A percentile compares a stretch with the other conserved stretches of the same genome.
Evolutionary conservation across 2,329 filamentous ascomycete species (phyloP).

Genomic region (Corynespora cassiicola): DNA sequence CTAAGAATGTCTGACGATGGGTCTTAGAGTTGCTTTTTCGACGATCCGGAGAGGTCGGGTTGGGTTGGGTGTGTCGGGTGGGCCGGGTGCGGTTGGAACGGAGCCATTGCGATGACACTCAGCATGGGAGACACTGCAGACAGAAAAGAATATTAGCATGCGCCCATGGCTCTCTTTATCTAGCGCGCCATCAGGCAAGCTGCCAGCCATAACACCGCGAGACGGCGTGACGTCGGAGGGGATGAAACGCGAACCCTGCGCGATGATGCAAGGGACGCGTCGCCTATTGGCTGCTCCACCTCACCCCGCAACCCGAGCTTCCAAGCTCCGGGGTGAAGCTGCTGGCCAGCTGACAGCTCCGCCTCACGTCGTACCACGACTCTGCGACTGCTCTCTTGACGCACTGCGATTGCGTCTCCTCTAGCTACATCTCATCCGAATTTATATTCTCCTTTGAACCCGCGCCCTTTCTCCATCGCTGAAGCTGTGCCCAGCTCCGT

Average conservation of each 20-base stretch:
- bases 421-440: constrained; percentile 6
- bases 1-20: constrained; percentile 14
- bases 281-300: constrained; percentile 24
- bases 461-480: constrained; percentile 1
- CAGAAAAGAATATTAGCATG: too few species aligned
- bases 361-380: constrained; percentile 7
- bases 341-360: constrained; percentile 23
- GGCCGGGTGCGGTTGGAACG: too few species aligned
- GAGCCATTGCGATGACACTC: too few species aligned
- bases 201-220: not conserved
- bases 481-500: constrained; percentile 10
- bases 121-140: too few species aligned
- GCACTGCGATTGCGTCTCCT: constrained; percentile 8
- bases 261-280: constrained; percentile 34
- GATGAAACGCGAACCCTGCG: too few species aligned
- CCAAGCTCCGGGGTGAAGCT: too few species aligned
- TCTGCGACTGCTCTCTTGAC: too few species aligned
- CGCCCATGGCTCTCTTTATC: too few species aligned
- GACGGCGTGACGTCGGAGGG: too few species aligned
- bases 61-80: too few species aligned
- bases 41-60: not conserved
- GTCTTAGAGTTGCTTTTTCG: not conserved
- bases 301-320: constrained; percentile 28
- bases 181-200: too few species aligned
- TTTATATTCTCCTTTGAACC: constrained; percentile 2